phyloP scores from a whole-genome alignment of 1,284 basidiomycete species.

The Ustilago lituana region DNA sequence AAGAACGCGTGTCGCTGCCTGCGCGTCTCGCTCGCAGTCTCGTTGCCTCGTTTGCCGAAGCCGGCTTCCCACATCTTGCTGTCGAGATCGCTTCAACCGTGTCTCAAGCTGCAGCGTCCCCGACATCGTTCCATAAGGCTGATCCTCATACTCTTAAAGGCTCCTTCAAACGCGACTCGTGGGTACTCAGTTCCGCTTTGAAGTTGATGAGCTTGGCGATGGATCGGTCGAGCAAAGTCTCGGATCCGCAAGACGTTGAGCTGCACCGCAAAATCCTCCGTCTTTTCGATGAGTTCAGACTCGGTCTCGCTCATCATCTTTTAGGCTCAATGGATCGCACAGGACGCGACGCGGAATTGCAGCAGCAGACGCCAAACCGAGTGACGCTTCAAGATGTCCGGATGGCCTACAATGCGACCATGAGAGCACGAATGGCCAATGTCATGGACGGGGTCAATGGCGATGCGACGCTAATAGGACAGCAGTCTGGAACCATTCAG shows the following conservation, averaged over 20 bases:
- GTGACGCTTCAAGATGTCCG: constrained; percentile 16
- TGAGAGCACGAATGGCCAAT: constrained; percentile 9
- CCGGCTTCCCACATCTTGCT: constrained; percentile 37
- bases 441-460: neutral
- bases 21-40: constrained; percentile 29
- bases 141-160: neutral
- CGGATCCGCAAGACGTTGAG: neutral
- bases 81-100: constrained; percentile 30
- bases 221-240: constrained; percentile 25
- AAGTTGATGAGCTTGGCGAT: constrained; percentile 39
- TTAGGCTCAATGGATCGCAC: neutral
- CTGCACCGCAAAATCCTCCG: constrained; percentile 18
- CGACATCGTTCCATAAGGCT: neutral
- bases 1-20: constrained; percentile 15
- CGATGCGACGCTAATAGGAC: neutral
- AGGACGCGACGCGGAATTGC: neutral
- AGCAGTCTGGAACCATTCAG: neutral
- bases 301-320: constrained; percentile 36
- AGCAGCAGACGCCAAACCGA: neutral
- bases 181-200: constrained; percentile 17
- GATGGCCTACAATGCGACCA: constrained; percentile 39
- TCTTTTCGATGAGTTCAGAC: constrained; percentile 42
- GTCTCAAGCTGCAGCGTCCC: constrained; percentile 4
- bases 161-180: neutral
- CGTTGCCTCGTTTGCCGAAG: constrained; percentile 33